Conservation (phyloP, 2,329 filamentous ascomycete species). For the Neonectria faginata region DNA sequence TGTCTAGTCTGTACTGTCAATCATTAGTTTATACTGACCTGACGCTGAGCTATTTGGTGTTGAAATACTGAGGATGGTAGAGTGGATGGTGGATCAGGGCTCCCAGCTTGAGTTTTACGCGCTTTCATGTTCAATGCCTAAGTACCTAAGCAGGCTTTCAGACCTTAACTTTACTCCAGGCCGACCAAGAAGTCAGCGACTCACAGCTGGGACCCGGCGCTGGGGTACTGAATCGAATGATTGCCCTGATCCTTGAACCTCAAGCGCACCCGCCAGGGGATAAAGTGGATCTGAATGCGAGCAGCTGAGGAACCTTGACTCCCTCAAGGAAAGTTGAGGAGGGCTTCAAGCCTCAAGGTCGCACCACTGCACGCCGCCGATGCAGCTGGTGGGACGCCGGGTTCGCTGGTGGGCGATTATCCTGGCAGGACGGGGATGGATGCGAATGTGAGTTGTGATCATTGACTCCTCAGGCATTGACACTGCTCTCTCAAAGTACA, state of each 20-base stretch:
- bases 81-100: neutral
- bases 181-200: neutral
- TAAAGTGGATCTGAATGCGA: neutral
- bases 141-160: neutral
- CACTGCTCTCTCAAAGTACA: neutral
- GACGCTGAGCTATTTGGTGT: neutral
- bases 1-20: neutral
- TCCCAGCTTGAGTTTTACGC: neutral
- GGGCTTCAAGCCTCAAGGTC: conserved; percentile 18
- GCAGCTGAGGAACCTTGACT: conserved; percentile 2
- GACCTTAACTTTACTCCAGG: conserved; percentile 2
- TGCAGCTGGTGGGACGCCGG: conserved; percentile 14
- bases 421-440: neutral
- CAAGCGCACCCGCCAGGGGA: neutral
- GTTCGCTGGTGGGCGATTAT: conserved; percentile 17
- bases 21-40: neutral
- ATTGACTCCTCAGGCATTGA: conserved; percentile 7
- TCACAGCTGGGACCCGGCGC: neutral
- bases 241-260: conserved; percentile 4
- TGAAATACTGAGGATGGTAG: neutral
- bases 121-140: neutral
- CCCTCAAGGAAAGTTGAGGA: neutral
- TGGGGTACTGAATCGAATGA: conserved; percentile 8
- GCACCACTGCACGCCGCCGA: conserved; percentile 36
- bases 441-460: neutral